Evolutionary conservation across 352 stramenopile genomes (phyloP).

Genomic region (Globisporangium carolinianum): DNA sequence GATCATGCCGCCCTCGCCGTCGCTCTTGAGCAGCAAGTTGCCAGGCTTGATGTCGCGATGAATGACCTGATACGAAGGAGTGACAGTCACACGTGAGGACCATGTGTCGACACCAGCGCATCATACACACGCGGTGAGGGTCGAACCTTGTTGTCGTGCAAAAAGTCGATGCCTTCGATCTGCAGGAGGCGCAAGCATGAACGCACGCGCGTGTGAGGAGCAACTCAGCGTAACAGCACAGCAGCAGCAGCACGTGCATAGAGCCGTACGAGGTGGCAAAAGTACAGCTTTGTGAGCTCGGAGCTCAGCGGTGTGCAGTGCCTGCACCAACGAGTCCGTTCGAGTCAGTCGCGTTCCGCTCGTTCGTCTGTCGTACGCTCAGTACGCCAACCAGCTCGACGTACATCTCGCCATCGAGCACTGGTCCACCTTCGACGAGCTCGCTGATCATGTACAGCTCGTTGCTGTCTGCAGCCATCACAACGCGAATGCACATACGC

Average conservation of each 20-base stretch:
- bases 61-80: conserved; percentile 38
- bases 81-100: too few species aligned
- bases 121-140: not conserved
- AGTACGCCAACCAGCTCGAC: conserved; percentile 1
- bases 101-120: not conserved
- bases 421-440: conserved; percentile 58
- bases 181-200: conserved; percentile 9
- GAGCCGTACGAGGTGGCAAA: conserved; percentile 59
- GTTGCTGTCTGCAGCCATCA: conserved; percentile 42
- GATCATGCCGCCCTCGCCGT: conserved; percentile 47
- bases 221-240: too few species aligned
- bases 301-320: conserved; percentile 56
- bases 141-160: conserved; percentile 72
- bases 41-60: conserved; percentile 80
- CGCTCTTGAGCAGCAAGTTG: conserved; percentile 62
- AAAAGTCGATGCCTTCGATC: conserved; percentile 80
- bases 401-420: conserved; percentile 64
- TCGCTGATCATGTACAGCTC: conserved; percentile 84
- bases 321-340: conserved; percentile 15
- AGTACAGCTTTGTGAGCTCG: conserved; percentile 60
- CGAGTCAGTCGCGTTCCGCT: too few species aligned
- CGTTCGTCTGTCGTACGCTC: too few species aligned
- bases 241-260: not conserved
- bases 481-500: not conserved
- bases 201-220: conserved; percentile 22